Percentiles rank a stretch among this genome's conserved stretches.
Evolutionary conservation across 495 filamentous ascomycete species (phyloP).

Genomic region (Aspergillus kassunensis): DNA sequence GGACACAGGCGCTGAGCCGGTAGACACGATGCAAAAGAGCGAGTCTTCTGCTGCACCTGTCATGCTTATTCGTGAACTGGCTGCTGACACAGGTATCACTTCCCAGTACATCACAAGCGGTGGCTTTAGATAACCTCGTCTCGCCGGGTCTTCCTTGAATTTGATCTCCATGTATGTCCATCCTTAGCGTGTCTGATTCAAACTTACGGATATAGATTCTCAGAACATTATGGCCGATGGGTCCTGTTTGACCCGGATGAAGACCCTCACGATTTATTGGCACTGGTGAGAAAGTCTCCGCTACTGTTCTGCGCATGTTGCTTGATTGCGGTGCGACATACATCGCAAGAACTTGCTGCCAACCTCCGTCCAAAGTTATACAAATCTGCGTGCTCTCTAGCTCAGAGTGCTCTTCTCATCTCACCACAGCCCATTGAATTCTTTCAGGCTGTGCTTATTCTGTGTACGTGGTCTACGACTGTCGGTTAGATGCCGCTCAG

Average conservation of each 20-base stretch:
- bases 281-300: slow-evolving; percentile 31
- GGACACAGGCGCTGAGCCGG: slow-evolving; percentile 7
- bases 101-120: slow-evolving; percentile 18
- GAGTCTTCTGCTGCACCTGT: slow-evolving; percentile 28
- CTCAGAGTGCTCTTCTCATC: slow-evolving; percentile 30
- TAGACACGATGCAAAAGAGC: slow-evolving; percentile 13
- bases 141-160: slow-evolving; percentile 16
- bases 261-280: slow-evolving; percentile 22
- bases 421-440: slow-evolving; percentile 41
- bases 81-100: slow-evolving; percentile 26
- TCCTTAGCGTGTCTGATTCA: neutral
- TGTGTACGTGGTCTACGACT: slow-evolving; percentile 47
- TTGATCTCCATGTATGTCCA: slow-evolving; percentile 22
- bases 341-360: slow-evolving; percentile 33
- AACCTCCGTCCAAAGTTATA: slow-evolving; percentile 37
- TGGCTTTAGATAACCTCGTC: slow-evolving; percentile 22
- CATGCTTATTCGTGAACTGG: slow-evolving; percentile 34
- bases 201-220: neutral
- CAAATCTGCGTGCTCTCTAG: slow-evolving; percentile 32
- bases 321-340: slow-evolving; percentile 44
- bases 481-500: slow-evolving; percentile 44
- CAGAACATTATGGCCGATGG: slow-evolving; percentile 40
- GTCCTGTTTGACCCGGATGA: slow-evolving; percentile 31
- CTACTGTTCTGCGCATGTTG: slow-evolving; percentile 39
- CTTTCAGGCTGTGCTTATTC: slow-evolving; percentile 41